phyloP scores from a whole-genome alignment of 2,329 filamentous ascomycete species.

The Hypocrella siamensis region DNA sequence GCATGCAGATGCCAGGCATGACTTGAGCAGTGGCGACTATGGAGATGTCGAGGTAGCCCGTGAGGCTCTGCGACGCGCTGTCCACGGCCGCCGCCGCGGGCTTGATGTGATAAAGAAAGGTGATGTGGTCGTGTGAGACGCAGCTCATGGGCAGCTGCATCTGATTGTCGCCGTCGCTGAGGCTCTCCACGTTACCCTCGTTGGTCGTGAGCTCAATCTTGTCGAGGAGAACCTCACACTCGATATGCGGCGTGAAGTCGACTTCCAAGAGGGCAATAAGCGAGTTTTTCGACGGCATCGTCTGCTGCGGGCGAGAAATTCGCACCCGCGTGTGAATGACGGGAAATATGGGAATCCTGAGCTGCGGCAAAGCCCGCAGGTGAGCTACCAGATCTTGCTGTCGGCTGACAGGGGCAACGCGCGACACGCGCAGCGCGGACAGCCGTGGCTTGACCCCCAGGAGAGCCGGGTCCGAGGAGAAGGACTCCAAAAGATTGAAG shows the following conservation, averaged over 20 bases:
- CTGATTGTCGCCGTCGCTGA: slow-evolving; percentile 31
- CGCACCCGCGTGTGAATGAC: slow-evolving; percentile 58
- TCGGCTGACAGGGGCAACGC: slow-evolving; percentile 53
- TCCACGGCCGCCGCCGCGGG: slow-evolving; percentile 33
- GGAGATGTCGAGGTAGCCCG: slow-evolving; percentile 39
- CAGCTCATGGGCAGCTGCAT: slow-evolving; percentile 40
- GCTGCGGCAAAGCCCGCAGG: slow-evolving; percentile 46
- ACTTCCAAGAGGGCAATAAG: slow-evolving; percentile 58
- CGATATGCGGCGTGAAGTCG: slow-evolving; percentile 56
- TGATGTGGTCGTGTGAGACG: slow-evolving; percentile 59
- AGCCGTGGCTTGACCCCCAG: slow-evolving; percentile 47
- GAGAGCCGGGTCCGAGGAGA: slow-evolving; percentile 49
- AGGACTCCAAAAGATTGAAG: slow-evolving; percentile 63
- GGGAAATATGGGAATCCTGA: slow-evolving; percentile 49
- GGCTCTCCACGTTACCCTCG: slow-evolving; percentile 42
- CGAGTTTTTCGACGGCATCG: slow-evolving; percentile 39
- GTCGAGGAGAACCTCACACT: slow-evolving; percentile 48
- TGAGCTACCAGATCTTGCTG: slow-evolving; percentile 45
- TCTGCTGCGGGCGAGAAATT: slow-evolving; percentile 51
- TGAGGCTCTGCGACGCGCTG: slow-evolving; percentile 25
- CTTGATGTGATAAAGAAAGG: slow-evolving; percentile 54
- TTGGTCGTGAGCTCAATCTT: slow-evolving; percentile 40
- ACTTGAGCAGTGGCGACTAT: slow-evolving; percentile 45
- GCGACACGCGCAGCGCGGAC: slow-evolving; percentile 58
- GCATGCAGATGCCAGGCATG: slow-evolving; percentile 39